Conservation (phyloP, 1,284 basidiomycete genomes). For the Rhodotorula sp. region DNA sequence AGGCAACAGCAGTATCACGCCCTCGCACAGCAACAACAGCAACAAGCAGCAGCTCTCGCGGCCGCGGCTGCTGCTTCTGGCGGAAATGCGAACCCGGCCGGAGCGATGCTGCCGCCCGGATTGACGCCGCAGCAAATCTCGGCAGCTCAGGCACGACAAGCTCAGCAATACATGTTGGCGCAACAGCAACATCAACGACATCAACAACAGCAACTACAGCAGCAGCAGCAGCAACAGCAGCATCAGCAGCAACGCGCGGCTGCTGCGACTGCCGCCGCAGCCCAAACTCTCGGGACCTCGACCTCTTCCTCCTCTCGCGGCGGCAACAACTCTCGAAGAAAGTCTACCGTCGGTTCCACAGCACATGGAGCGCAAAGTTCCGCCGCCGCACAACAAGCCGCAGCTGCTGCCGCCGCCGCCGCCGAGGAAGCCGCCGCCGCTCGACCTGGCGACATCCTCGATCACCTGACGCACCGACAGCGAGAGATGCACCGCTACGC, state of each 20-base stretch:
- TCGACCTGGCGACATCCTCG: conserved; percentile 29
- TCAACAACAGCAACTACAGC: conserved; percentile 18
- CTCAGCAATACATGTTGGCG: conserved; percentile 7
- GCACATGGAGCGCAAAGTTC: background rate
- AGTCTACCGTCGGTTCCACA: background rate
- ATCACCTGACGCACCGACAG: conserved; percentile 28
- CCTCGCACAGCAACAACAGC: conserved; percentile 16
- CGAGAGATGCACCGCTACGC: conserved; percentile 29
- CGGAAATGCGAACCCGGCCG: background rate
- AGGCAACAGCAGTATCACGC: conserved; percentile 23
- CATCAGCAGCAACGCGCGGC: conserved; percentile 14
- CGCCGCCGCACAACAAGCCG: background rate
- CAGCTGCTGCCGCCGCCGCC: background rate
- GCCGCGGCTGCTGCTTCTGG: background rate
- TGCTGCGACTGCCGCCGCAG: background rate
- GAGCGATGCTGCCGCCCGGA: conserved; percentile 1
- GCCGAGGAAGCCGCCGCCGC: conserved; percentile 1
- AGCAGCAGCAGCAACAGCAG: conserved; percentile 14
- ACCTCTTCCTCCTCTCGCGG: background rate
- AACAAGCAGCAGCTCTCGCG: background rate
- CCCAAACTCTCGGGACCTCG: background rate
- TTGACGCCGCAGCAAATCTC: conserved; percentile 9
- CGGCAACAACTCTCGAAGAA: background rate
- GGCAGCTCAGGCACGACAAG: conserved; percentile 6
- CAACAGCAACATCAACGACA: conserved; percentile 24